Conservation (phyloP, 2,329 filamentous ascomycete species). For the Arachnomyces sp. region DNA sequence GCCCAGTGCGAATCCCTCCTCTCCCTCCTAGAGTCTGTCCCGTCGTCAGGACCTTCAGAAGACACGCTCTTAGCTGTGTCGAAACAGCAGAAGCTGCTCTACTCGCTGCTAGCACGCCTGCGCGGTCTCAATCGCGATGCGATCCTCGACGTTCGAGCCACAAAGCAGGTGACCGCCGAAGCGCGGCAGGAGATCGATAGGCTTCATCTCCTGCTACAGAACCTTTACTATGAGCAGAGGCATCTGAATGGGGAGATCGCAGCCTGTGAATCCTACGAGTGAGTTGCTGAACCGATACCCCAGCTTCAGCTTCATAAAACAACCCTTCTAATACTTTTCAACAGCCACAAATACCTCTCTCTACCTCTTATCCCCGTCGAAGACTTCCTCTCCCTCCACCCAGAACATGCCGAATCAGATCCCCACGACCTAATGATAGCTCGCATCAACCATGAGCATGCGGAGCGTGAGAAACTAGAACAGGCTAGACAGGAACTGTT, state of each 20-base stretch:
- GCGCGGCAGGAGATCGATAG: constrained; percentile 84
- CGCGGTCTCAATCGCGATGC: constrained; percentile 77
- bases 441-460: constrained; percentile 82
- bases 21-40: constrained; percentile 44
- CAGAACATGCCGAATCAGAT: constrained; percentile 62
- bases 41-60: constrained; percentile 36
- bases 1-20: constrained; percentile 57
- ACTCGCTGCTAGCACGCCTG: constrained; percentile 69
- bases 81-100: constrained; percentile 70
- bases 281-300: constrained; percentile 30
- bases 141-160: constrained; percentile 70
- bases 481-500: constrained; percentile 70
- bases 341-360: constrained; percentile 68
- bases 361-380: constrained; percentile 77
- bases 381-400: constrained; percentile 68
- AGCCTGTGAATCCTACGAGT: constrained; percentile 89
- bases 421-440: constrained; percentile 81
- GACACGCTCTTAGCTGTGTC: constrained; percentile 53
- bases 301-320: constrained; percentile 1
- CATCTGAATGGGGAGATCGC: constrained; percentile 84
- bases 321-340: constrained; percentile 11
- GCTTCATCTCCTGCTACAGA: constrained; percentile 86
- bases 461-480: constrained; percentile 75
- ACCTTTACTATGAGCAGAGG: constrained; percentile 90
- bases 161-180: constrained; percentile 78